Evolutionary conservation across 805 yeast species (phyloP).

Genomic region (Lachancea mirantina): DNA sequence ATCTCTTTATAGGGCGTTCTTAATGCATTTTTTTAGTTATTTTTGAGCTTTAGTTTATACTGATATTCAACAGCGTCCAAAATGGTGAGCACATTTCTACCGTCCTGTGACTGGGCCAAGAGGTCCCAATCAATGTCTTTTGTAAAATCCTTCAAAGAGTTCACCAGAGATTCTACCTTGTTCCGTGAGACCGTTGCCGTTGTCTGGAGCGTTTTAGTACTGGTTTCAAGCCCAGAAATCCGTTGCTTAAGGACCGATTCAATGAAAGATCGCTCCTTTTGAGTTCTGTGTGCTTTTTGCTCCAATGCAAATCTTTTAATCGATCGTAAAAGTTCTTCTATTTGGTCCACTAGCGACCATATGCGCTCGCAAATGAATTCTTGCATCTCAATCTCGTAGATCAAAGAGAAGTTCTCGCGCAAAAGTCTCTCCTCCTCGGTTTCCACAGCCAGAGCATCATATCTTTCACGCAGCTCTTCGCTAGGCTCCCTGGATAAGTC

Average conservation of each 20-base stretch:
- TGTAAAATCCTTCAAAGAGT: slow-evolving; percentile 13
- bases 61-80: slow-evolving; percentile 6
- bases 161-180: slow-evolving; percentile 12
- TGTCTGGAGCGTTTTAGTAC: slow-evolving; percentile 8
- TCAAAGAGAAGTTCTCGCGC: slow-evolving; percentile 21
- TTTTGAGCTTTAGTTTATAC: slow-evolving; percentile 5
- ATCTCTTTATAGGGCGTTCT: too few relatives aligned
- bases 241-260: slow-evolving; percentile 18
- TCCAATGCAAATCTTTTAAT: slow-evolving; percentile 26
- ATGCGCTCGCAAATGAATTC: slow-evolving; percentile 24
- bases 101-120: slow-evolving; percentile 13
- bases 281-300: slow-evolving; percentile 19
- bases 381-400: slow-evolving; percentile 27
- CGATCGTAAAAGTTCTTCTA: slow-evolving; percentile 24
- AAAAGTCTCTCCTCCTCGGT: slow-evolving; percentile 16
- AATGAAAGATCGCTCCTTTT: slow-evolving; percentile 16
- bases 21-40: slow-evolving; percentile 1
- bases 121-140: slow-evolving; percentile 18
- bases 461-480: slow-evolving; percentile 11
- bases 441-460: slow-evolving; percentile 9
- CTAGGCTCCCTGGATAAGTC: slow-evolving; percentile 13
- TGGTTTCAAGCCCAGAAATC: slow-evolving; percentile 11
- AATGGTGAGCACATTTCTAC: slow-evolving; percentile 6
- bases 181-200: slow-evolving; percentile 10
- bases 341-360: slow-evolving; percentile 20